Base-by-base conservation (phyloP, 192 early-diverging fungal species). In the Umbelopsis vinacea region DNA sequence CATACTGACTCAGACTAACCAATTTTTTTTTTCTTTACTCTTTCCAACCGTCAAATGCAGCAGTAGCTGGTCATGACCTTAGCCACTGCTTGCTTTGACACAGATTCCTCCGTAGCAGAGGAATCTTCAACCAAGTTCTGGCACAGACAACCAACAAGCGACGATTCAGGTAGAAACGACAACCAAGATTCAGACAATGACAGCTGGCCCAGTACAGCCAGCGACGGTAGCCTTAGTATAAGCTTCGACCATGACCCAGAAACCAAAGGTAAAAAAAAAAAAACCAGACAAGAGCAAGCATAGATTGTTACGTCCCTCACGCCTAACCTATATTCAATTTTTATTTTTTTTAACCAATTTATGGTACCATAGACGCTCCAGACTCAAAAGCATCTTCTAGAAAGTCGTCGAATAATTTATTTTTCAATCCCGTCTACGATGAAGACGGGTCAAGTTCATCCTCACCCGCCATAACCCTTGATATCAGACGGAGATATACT, bases 11-110 rank as follows among this genome's bases (percentile, higher is more conserved):
- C 57, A 37, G 29, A 63, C 53, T 26, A 15, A 3, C 57, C 26
- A 38, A 19, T 63, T 63, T 35, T 63, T 17, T 2, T 26, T 37
- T 37, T 17, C 11, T 63, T 37, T 37, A 37, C 5, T 63, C n/a
- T 21, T 21, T 17, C 15, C 48, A 17, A 50, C 7, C 9, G 57
- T 63, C 57, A 63, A 63, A 63, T 63, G 57, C 57, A 37, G 57
- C 57, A 63, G 57, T 63, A 63, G 33, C 29, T 35, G 26, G 26
- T 37, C 19, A 63, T 63, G 57, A 63, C 57, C 57, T 26, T 19
- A 35, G 57, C 57, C 57, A 63, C 57, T 63, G 57, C 57, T 29
- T 63, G 57, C 57, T 63, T 63, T 63, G 57, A 63, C 57, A 63
- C 57, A 63, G 57, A 63, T 37, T 63, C 57, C 57, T 63, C 57